phyloP scores from a whole-genome alignment of 306 rosid species.

The Medicago truncatula region MtrunA17r5.0-ANR NC_053042.1:294001-294500 shows the following conservation, averaged over 20 bases:
- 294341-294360: not conserved
- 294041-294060: not conserved
- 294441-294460: slow-evolving; percentile 24
- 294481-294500: slow-evolving; percentile 9
- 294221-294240: slow-evolving; percentile 64
- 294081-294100: slow-evolving; percentile 53
- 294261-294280: slow-evolving; percentile 62
- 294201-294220: slow-evolving; percentile 64
- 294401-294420: not conserved
- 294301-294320: slow-evolving; percentile 70
- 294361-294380: too few species aligned
- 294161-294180: slow-evolving; percentile 57
- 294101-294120: slow-evolving; percentile 67
- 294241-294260: slow-evolving; percentile 59
- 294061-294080: not conserved
- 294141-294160: slow-evolving; percentile 47
- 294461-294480: slow-evolving; percentile 19
- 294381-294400: not conserved
- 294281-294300: slow-evolving; percentile 64
- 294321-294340: slow-evolving; percentile 43
- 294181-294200: slow-evolving; percentile 50
- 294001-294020: not conserved
- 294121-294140: slow-evolving; percentile 69
- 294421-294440: slow-evolving; percentile 37
- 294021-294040: not conserved